Evolutionary conservation across 345 rosid species (phyloP).

Genomic region (Orychophragmus violaceus): DNA sequence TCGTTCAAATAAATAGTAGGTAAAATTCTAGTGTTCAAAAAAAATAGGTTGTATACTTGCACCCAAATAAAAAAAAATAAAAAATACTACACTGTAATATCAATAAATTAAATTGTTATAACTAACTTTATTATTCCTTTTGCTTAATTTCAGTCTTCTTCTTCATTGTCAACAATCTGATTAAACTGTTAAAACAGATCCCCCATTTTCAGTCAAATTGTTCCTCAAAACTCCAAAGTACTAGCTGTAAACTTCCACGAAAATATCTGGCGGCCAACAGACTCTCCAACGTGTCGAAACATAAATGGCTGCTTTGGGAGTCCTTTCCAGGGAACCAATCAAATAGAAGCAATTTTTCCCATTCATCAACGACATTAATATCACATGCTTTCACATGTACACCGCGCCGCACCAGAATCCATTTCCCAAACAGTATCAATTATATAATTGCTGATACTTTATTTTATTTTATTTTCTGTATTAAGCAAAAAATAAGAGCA

Average conservation of each 20-base stretch:
- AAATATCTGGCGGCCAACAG: background rate
- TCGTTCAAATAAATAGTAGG: too few species aligned
- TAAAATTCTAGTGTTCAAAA: too few species aligned
- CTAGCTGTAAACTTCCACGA: background rate
- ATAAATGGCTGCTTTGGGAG: background rate
- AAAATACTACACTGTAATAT: too few species aligned
- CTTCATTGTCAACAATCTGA: background rate
- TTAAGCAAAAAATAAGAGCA: constrained; percentile 7
- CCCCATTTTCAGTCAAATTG: background rate
- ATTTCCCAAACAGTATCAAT: background rate
- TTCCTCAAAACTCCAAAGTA: constrained; percentile 2
- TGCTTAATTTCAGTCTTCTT: background rate
- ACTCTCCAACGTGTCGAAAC: background rate
- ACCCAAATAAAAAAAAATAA: background rate
- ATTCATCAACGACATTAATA: background rate
- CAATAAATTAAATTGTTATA: background rate
- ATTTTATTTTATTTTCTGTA: background rate
- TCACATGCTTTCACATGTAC: constrained; percentile 20
- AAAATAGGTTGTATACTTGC: too few species aligned
- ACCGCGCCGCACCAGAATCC: constrained; percentile 10
- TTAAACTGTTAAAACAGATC: background rate
- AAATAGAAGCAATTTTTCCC: background rate
- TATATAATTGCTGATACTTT: background rate
- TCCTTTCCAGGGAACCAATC: background rate
- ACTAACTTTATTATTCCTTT: background rate